Evolutionary conservation across 2,329 filamentous ascomycete species (phyloP).

Genomic region (Pseudocercospora musae): DNA sequence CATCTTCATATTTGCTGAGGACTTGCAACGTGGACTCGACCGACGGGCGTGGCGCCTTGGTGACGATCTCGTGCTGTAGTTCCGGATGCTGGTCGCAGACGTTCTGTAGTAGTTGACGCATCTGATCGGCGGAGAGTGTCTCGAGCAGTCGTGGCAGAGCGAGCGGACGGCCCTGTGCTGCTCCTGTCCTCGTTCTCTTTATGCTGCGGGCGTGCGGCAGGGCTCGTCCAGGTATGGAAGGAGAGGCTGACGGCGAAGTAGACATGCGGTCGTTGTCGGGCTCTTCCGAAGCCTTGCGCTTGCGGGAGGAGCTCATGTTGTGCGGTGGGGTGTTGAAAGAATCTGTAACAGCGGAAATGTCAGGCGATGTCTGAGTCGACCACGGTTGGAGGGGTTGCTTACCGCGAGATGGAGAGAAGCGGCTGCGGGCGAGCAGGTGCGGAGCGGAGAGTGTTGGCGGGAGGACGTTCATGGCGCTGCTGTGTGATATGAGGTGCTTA

Average conservation of each 20-base stretch:
- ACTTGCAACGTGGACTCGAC: conserved; percentile 77
- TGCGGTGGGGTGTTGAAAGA: conserved; percentile 27
- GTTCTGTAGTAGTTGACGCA: conserved; percentile 81
- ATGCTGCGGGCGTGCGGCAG: conserved; percentile 59
- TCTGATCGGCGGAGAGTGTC: conserved; percentile 79
- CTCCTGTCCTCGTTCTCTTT: conserved; percentile 65
- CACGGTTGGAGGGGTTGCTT: conserved; percentile 38
- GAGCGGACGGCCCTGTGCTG: conserved; percentile 61
- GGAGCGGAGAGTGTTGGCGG: conserved; percentile 58
- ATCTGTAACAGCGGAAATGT: conserved; percentile 33
- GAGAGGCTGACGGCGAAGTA: conserved; percentile 79
- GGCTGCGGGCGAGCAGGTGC: conserved; percentile 60
- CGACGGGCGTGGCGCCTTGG: conserved; percentile 81
- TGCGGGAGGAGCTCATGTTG: conserved; percentile 52
- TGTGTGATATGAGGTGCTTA: neutral
- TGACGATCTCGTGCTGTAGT: conserved; percentile 78
- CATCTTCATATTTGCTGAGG: conserved; percentile 74
- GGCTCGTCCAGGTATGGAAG: conserved; percentile 66
- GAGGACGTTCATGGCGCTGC: conserved; percentile 59
- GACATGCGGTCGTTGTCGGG: conserved; percentile 74
- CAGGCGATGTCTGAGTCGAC: conserved; percentile 37
- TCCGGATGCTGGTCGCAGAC: conserved; percentile 88
- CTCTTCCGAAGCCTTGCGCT: conserved; percentile 84
- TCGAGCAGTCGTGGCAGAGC: conserved; percentile 78
- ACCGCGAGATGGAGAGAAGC: conserved; percentile 60